A percentile compares a stretch with the other conserved stretches of the same genome.
Evolutionary conservation across 495 filamentous ascomycete species (phyloP).

Genomic region (Clohesyomyces aquaticus): DNA sequence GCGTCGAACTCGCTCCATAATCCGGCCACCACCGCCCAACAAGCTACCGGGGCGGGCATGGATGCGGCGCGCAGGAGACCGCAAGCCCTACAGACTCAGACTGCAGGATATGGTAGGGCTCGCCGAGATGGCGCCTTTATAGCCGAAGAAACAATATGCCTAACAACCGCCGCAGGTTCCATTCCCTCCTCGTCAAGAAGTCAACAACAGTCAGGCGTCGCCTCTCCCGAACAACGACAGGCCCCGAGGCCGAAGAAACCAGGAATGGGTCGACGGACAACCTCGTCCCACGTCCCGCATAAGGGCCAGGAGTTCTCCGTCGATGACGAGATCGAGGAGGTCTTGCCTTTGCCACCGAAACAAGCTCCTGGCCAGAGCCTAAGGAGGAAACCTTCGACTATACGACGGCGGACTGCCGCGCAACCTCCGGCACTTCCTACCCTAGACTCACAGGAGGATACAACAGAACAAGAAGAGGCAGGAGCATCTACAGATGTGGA

Average conservation of each 20-base stretch:
- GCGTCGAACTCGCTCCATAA: slow-evolving; percentile 9
- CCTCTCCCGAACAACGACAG: slow-evolving; percentile 25
- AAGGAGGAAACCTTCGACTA: slow-evolving; percentile 59
- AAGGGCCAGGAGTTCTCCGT: slow-evolving; percentile 89
- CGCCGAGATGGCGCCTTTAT: not conserved
- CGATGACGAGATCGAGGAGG: slow-evolving; percentile 87
- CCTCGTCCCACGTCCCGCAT: slow-evolving; percentile 74
- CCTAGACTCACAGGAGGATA: slow-evolving; percentile 45
- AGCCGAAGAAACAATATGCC: not conserved
- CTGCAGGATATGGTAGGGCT: slow-evolving; percentile 29
- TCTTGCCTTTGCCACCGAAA: slow-evolving; percentile 39
- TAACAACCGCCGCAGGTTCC: slow-evolving; percentile 28
- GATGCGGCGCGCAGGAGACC: slow-evolving; percentile 32
- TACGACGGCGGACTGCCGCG: slow-evolving; percentile 68
- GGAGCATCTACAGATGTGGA: slow-evolving; percentile 39
- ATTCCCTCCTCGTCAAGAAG: slow-evolving; percentile 28
- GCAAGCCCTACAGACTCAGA: slow-evolving; percentile 23
- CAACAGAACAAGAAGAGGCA: slow-evolving; percentile 28
- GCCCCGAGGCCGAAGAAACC: slow-evolving; percentile 66
- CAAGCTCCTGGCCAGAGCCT: slow-evolving; percentile 18
- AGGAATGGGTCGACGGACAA: slow-evolving; percentile 67
- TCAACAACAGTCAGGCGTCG: slow-evolving; percentile 20
- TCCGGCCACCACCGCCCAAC: slow-evolving; percentile 8
- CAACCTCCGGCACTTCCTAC: slow-evolving; percentile 62
- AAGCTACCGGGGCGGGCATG: slow-evolving; percentile 15